Percentiles rank a stretch among this genome's conserved stretches.
phyloP scores from a whole-genome alignment of 2,329 filamentous ascomycete species.

The Sphaerostilbella broomeana region DNA sequence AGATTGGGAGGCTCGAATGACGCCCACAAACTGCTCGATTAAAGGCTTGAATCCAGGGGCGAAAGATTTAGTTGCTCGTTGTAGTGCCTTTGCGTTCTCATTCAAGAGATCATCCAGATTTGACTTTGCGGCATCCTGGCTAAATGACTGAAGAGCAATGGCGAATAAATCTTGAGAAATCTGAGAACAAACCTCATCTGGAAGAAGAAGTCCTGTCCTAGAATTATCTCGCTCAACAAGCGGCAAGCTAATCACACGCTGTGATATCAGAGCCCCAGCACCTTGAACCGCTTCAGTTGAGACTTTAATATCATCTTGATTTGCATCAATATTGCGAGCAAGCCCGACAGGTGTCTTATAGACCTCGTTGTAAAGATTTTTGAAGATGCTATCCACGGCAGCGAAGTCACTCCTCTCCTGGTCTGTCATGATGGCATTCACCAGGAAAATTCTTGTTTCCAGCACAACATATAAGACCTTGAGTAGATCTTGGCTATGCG shows the following conservation, averaged over 20 bases:
- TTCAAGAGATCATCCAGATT: slow-evolving; percentile 34
- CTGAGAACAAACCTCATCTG: slow-evolving; percentile 29
- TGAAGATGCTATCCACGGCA: slow-evolving; percentile 31
- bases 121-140: slow-evolving; percentile 15
- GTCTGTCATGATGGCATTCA: slow-evolving; percentile 26
- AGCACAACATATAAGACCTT: slow-evolving; percentile 46
- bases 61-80: slow-evolving; percentile 31
- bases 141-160: slow-evolving; percentile 22
- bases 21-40: slow-evolving; percentile 21
- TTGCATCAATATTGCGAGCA: slow-evolving; percentile 21
- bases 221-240: not conserved
- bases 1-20: slow-evolving; percentile 22
- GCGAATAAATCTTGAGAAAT: slow-evolving; percentile 32
- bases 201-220: slow-evolving; percentile 26
- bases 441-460: slow-evolving; percentile 37
- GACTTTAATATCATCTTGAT: slow-evolving; percentile 34
- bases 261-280: slow-evolving; percentile 38
- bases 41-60: slow-evolving; percentile 30
- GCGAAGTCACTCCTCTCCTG: slow-evolving; percentile 34
- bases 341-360: slow-evolving; percentile 33
- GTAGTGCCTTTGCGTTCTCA: slow-evolving; percentile 35
- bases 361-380: slow-evolving; percentile 37
- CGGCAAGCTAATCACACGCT: slow-evolving; percentile 20
- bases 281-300: slow-evolving; percentile 41
- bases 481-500: slow-evolving; percentile 46